Evolutionary conservation across 2,329 filamentous ascomycete genomes (phyloP), one percentile per base, ranked within the genome.

Genomic region (Sclerotinia spermophila): DNA sequence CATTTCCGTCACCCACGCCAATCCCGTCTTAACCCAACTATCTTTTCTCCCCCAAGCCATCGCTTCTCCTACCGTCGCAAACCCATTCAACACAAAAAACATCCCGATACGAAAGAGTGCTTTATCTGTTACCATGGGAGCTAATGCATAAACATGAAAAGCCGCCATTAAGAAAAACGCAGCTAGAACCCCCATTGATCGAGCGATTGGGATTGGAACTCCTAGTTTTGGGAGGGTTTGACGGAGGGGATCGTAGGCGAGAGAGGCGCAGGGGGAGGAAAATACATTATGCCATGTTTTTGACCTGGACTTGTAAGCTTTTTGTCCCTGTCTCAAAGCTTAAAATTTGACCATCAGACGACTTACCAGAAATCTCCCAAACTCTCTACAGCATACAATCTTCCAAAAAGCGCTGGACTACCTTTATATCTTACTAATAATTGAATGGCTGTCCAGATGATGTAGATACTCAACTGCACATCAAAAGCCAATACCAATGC

Each of bases 221-320:
- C 80, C 78, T 35, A 77, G 74, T 62, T 74, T 76, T 0, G 77
- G 77, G 27, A 82, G 77, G 2, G 74, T 68, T 30, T 76, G 74
- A n/a, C 80, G 76, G 33, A 81, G 72, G 6, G 81, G 81, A 1
- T 72, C 72, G 67, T 82, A 82, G 11, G 79, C 80, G n/a, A 83
- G 76, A 10, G 77, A 80, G 8, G 77, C 78, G 59, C 81, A 82
- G 0, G 81, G 81, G 42, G 80, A 78, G 11, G 81, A 78, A 72
- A 82, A 82, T 0, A 78, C 80, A 67, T 81, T 82, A 66, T 83
- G 81, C 81, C 81, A 83, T 27, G 80, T 82, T 72, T 82, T 80
- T 21, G 78, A 79, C 77, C 77, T 79, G 68, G 24, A 7, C 44
- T 15, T 44, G 30, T 38, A 17, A 71, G 17, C 19, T 65, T 53